A percentile compares a stretch with the other conserved stretches of the same genome.
phyloP scores from a whole-genome alignment of 148 eudicot species.

The Spergularia marina region DNA sequence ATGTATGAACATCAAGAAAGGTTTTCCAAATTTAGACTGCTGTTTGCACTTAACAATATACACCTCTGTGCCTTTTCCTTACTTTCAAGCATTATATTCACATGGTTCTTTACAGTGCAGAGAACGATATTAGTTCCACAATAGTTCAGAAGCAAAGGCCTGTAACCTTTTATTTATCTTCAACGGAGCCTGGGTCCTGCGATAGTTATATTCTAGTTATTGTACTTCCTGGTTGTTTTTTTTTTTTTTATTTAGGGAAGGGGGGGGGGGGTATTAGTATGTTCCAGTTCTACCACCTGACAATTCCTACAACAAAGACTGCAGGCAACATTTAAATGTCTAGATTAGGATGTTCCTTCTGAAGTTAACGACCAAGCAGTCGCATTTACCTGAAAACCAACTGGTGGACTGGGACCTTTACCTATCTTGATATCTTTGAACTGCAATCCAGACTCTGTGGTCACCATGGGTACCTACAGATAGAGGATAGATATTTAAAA shows the following conservation, averaged over 20 bases:
- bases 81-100: neutral
- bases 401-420: slow-evolving; percentile 84
- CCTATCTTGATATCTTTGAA: slow-evolving; percentile 93
- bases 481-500: neutral
- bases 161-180: neutral
- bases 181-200: too few species aligned
- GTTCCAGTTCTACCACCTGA: too few species aligned
- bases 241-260: neutral
- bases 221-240: neutral
- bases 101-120: neutral
- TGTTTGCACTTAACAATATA: neutral
- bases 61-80: neutral
- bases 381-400: slow-evolving; percentile 87
- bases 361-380: neutral
- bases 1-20: neutral
- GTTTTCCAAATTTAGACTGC: neutral
- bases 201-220: neutral
- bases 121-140: neutral
- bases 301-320: too few species aligned
- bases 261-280: too few species aligned
- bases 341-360: neutral
- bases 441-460: slow-evolving; percentile 96
- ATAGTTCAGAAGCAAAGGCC: neutral
- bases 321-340: neutral
- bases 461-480: slow-evolving; percentile 84